Conservation (phyloP, 1,284 basidiomycete species). For the Pisolithus thermaeus region DNA sequence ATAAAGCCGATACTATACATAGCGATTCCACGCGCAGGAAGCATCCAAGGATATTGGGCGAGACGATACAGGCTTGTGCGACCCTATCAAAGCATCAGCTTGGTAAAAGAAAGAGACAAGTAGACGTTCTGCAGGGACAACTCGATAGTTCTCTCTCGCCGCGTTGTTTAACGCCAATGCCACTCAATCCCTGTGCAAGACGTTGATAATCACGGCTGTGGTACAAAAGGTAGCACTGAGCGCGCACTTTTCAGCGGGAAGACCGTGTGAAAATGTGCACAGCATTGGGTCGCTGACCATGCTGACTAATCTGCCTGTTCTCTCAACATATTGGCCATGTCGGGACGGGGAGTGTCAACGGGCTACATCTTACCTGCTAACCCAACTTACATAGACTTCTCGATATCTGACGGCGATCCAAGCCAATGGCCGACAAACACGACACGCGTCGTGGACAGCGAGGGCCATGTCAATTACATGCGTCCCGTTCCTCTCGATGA, state of each 20-base stretch:
- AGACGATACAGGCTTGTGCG: conserved; percentile 29
- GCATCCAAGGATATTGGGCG: no score
- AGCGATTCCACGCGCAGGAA: no score
- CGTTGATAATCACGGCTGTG: conserved; percentile 61
- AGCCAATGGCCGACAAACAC: conserved; percentile 53
- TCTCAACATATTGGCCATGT: conserved; percentile 26
- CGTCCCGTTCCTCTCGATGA: conserved; percentile 46
- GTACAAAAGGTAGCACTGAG: background rate
- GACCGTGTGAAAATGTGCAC: no score
- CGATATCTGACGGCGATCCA: conserved; percentile 52
- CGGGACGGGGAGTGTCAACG: conserved; percentile 26
- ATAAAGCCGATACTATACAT: no score
- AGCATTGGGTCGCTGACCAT: background rate
- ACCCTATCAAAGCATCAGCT: conserved; percentile 55
- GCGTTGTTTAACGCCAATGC: conserved; percentile 63
- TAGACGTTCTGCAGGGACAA: conserved; percentile 52
- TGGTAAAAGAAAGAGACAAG: conserved; percentile 30
- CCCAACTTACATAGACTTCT: conserved; percentile 52
- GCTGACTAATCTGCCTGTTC: no score
- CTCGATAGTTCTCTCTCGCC: conserved; percentile 39
- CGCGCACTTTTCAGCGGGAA: no score
- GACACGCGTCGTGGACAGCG: conserved; percentile 42
- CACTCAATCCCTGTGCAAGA: conserved; percentile 38
- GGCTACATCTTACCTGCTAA: conserved; percentile 42
- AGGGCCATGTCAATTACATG: conserved; percentile 68